These are phyloP conservation scores for Lagenidium sp. DNA, from an alignment of 352 stramenopile species.

Conservation along the genomic window DNA sequence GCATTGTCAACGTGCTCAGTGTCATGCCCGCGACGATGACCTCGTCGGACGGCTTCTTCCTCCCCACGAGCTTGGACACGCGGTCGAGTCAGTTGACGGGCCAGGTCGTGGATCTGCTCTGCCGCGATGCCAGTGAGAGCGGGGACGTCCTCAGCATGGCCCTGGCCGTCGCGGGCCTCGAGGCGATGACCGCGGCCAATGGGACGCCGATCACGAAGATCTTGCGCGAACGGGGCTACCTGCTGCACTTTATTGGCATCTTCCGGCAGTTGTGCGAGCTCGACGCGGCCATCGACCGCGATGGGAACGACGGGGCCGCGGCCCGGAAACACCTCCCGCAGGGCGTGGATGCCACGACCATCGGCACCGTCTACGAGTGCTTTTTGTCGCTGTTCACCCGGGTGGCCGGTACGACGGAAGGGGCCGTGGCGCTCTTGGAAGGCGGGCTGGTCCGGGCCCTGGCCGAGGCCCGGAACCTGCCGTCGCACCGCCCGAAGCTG, in stretches of 20 bases:
- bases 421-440: constrained; percentile 59
- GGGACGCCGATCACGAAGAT: constrained; percentile 32
- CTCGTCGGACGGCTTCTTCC: not conserved
- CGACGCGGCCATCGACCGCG: constrained; percentile 47
- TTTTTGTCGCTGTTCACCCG: constrained; percentile 74
- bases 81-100: constrained; percentile 25
- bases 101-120: constrained; percentile 62
- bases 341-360: constrained; percentile 51
- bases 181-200: constrained; percentile 54
- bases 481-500: constrained; percentile 56
- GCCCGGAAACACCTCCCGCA: constrained; percentile 30
- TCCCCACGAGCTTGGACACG: constrained; percentile 2
- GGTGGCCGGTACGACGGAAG: constrained; percentile 48
- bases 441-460: constrained; percentile 62
- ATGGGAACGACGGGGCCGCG: constrained; percentile 18
- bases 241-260: constrained; percentile 74
- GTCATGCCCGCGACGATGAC: not conserved
- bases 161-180: constrained; percentile 60
- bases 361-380: constrained; percentile 76
- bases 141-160: constrained; percentile 76
- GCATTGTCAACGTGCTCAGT: constrained; percentile 54
- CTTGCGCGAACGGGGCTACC: constrained; percentile 65
- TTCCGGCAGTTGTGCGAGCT: constrained; percentile 69
- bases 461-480: constrained; percentile 45
- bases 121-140: constrained; percentile 66